Evolutionary conservation across 768 basidiomycete genomes (phyloP).

Genomic region (Agrocybe pediades): DNA sequence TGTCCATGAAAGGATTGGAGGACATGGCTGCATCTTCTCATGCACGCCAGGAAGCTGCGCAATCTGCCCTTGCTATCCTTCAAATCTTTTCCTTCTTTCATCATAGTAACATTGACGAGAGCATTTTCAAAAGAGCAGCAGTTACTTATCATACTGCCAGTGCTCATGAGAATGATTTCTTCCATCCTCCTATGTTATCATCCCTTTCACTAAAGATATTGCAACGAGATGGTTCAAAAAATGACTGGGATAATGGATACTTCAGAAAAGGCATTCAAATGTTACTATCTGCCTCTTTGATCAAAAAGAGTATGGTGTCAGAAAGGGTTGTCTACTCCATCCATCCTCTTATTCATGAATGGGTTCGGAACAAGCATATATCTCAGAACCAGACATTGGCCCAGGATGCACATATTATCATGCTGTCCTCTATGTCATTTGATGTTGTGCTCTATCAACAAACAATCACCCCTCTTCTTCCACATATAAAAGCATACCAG

Average conservation of each 20-base stretch:
- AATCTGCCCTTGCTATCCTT: constrained; percentile 17
- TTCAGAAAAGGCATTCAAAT: constrained; percentile 18
- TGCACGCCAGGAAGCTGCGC: neutral
- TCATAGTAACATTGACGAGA: constrained; percentile 14
- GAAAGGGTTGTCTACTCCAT: constrained; percentile 4
- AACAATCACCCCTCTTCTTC: no score
- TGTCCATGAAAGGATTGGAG: constrained; percentile 18
- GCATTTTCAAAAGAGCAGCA: constrained; percentile 15
- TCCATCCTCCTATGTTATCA: neutral
- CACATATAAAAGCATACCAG: no score
- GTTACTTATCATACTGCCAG: neutral
- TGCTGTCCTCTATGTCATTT: no score
- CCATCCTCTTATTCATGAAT: constrained; percentile 1
- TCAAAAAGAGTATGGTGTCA: constrained; percentile 7
- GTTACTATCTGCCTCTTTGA: constrained; percentile 17
- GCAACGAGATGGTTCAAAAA: neutral
- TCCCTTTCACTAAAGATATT: neutral
- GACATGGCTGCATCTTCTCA: neutral
- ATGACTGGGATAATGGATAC: constrained; percentile 12
- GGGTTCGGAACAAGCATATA: neutral
- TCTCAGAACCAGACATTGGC: no score
- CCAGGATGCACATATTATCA: no score
- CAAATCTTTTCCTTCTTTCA: constrained; percentile 20
- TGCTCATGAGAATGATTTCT: neutral
- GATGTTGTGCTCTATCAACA: no score